Conservation (phyloP, 2,329 filamentous ascomycete genomes). For the Septoria petroselini region DNA sequence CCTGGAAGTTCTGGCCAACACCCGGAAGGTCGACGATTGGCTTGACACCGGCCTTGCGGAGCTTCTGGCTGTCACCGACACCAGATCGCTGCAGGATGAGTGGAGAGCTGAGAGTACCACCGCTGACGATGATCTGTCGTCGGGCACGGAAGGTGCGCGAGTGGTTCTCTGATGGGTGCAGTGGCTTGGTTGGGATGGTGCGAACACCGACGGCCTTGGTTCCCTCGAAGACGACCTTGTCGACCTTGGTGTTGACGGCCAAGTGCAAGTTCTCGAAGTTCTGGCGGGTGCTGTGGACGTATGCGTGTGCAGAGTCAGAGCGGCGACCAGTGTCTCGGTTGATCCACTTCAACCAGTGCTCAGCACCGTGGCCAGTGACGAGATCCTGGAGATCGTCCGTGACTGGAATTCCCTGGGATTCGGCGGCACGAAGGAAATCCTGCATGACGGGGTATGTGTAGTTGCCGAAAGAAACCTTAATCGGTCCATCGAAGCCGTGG, state of each 20-base stretch:
- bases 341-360: slow-evolving; percentile 86
- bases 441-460: slow-evolving; percentile 74
- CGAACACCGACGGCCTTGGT: slow-evolving; percentile 69
- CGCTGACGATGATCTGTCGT: slow-evolving; percentile 71
- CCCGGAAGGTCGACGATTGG: slow-evolving; percentile 68
- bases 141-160: slow-evolving; percentile 63
- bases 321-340: slow-evolving; percentile 68
- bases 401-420: slow-evolving; percentile 70
- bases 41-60: slow-evolving; percentile 65
- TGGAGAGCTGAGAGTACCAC: slow-evolving; percentile 70
- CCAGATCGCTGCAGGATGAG: slow-evolving; percentile 73
- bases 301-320: slow-evolving; percentile 73
- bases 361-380: slow-evolving; percentile 63
- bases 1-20: slow-evolving; percentile 73
- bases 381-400: slow-evolving; percentile 75
- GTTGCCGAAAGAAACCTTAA: slow-evolving; percentile 79
- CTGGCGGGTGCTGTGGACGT: slow-evolving; percentile 71
- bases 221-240: slow-evolving; percentile 71
- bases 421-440: slow-evolving; percentile 62
- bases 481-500: slow-evolving; percentile 75
- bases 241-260: slow-evolving; percentile 71
- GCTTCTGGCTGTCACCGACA: slow-evolving; percentile 68
- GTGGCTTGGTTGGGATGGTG: slow-evolving; percentile 67
- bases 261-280: slow-evolving; percentile 69
- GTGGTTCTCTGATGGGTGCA: slow-evolving; percentile 53